Evolutionary conservation across 2,329 filamentous ascomycete species (phyloP), one percentile per base, ranked within the genome.

Genomic region (Xylariaceae sp.): DNA sequence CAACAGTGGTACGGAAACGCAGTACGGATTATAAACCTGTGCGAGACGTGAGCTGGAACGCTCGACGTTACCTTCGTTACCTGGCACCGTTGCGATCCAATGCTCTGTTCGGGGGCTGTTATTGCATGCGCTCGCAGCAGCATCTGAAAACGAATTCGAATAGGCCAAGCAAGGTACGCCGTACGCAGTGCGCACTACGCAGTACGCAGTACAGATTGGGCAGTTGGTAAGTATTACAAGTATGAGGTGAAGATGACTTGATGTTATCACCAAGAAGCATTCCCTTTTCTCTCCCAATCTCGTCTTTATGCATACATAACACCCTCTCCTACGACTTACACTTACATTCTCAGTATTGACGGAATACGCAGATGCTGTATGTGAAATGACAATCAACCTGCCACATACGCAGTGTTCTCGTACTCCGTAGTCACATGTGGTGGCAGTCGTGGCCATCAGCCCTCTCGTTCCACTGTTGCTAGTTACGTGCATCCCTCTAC

Each of bases 401-500:
- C 60, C 55, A 61, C 57, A 15, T 63, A 61, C 56, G 56, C 50
- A 58, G 41, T 30, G 23, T 30, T 30, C 23, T 30, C 23, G 23
- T 30, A 30, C 23, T 30, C 23, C 51, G 50, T 55, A 58, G 54
- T 55, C 53, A 56, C 51, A 57, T 15, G 15, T 55, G 34, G 53
- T 47, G 23, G 39, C 51, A 61, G 57, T 64, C 59, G 61, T 64
- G 59, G 59, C 55, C 61, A 56, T 58, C 51, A 51, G 41, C 59
- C 57, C 57, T 51, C 59, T 56, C 57, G 57, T 63, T 60, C 53
- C 61, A 59, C 59, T 63, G 45, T 59, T 45, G 41, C 41, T 45
- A 45, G 41, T 45, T 63, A 41, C 45, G 57, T 59, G 60, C 62
- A 60, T 64, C 56, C 54, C 59, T 62, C 53, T 58, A 64, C 60